Evolutionary conservation across 257 asterid genomes (phyloP), one percentile per base, ranked within the genome.

Genomic region (Buddleja alternifolia): DNA sequence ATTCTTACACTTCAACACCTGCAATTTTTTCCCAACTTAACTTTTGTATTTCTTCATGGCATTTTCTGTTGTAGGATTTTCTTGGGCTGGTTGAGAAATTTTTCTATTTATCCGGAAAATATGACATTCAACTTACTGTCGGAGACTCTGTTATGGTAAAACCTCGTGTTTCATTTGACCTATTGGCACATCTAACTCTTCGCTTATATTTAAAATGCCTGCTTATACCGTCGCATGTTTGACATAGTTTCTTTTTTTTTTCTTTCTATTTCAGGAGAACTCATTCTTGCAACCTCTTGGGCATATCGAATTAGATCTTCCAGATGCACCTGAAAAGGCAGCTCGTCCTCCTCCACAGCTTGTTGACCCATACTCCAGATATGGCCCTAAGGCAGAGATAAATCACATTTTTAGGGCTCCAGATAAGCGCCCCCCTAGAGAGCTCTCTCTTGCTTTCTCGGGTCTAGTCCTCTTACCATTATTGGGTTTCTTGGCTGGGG

Each of bases 1-100:
- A 5, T 58, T 45, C 52, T 68, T 69, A 57, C 55, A 47, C 64
- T 62, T 48, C 15, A 45, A 24, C 47, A 39, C 32, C 6, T 46
- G n/a, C 39, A 20, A 51, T 17, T 46, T 48, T 25, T 60, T 21
- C 37, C 47, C 55, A 52, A 37, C 59, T 23, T 54, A 25, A 44
- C 72, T 25, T 67, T 21, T 53, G 12, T 47, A 54, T 73, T 56
- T 54, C 70, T 44, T 74, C 48, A 69, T 72, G 32, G 65, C 40
- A 41, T 48, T 64, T 57, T 71, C 67, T 78, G 75, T 82, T 85
- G 87, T 78, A 94, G 99, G 98, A 91, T 83, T 94, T 94, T 78
- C 87, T 94, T 77, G 96, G 99, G 72, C 86, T 94, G 69, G 99
- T 94, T 68, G 99, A 91, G 73, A 89, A 89, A 75, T 84, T 94